Base-by-base conservation (phyloP, 83 land plant genomes). In the Thuja plicata region DNA sequence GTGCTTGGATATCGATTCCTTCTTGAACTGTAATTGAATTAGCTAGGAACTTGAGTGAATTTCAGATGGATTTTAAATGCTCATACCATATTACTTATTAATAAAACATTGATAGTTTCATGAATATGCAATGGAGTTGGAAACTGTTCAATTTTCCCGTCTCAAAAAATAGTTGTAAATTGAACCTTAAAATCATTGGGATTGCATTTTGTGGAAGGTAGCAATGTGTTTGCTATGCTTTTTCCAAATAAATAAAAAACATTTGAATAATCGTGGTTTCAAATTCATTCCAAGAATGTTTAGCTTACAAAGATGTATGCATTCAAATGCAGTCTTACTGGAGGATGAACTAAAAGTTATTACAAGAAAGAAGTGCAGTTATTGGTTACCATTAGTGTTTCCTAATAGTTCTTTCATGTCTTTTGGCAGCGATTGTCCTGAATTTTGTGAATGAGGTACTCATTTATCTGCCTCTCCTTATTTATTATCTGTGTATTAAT, bases 361-460 rank as follows among this genome's bases (percentile, higher is more conserved):
- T 83, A 24, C 55, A 48, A 45, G 43, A 45, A 27, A 82, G 85
- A 83, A 48, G 55, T 46, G 34, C 15, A 30, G 3, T 9, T 4
- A 48, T 60, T 16, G 86, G 10, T 30, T 15, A 85, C 60, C 55
- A 54, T 15, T 79, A 40, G 16, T 19, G 3, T 37, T 79, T 79
- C 21, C 82, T 79, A 50, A 85, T 21, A 13, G 12, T 85, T 45
- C 54, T 35, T 81, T 66, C 84, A 30, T 70, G 66, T 55, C 32
- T 40, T 82, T 87, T 87, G 89, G 40, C 96, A 95, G 98, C 93
- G 7, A 93, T 95, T 50, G 95, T 97, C 83, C 96, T 97, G 89
- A 94, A 90, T 89, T 97, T 86, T 90, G 93, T 97, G 62, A 95
- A 94, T 79, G 98, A 97, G 97, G 98, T 97, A 88, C 45, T 50